Evolutionary conservation across 768 basidiomycete species (phyloP).

Genomic region (Suillus fuscotomentosus): DNA sequence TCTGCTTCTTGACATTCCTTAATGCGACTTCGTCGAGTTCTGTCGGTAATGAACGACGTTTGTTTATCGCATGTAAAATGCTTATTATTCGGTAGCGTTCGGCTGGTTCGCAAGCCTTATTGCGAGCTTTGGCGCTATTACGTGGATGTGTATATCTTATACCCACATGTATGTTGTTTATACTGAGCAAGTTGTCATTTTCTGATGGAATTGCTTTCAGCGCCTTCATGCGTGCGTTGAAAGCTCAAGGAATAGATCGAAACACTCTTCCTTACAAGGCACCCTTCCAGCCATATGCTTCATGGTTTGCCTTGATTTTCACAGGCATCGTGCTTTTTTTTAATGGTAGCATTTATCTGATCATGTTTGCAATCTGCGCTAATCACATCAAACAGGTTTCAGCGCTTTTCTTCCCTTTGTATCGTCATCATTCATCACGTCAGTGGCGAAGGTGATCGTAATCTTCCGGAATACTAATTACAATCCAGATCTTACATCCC

Average conservation of each 20-base stretch:
- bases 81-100: slow-evolving; percentile 11
- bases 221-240: slow-evolving; percentile 21
- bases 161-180: slow-evolving; percentile 23
- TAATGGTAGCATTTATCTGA: slow-evolving; percentile 39
- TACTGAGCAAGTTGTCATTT: slow-evolving; percentile 5
- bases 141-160: slow-evolving; percentile 33
- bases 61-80: background rate
- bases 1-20: slow-evolving; percentile 59
- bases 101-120: slow-evolving; percentile 30
- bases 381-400: slow-evolving; percentile 13
- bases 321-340: slow-evolving; percentile 55
- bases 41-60: slow-evolving; percentile 35
- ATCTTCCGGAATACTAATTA: slow-evolving; percentile 6
- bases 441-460: slow-evolving; percentile 22
- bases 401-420: slow-evolving; percentile 38
- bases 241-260: slow-evolving; percentile 40
- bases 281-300: slow-evolving; percentile 63
- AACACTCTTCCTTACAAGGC: slow-evolving; percentile 50
- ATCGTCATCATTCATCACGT: slow-evolving; percentile 61
- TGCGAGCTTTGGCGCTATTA: slow-evolving; percentile 31
- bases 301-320: slow-evolving; percentile 54
- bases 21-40: slow-evolving; percentile 51
- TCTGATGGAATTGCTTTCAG: slow-evolving; percentile 11
- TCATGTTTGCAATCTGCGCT: slow-evolving; percentile 8
- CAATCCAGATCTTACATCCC: slow-evolving; percentile 13